Base-by-base conservation (phyloP, 305 asterid species). In the Fraxinus nigra region DNA sequence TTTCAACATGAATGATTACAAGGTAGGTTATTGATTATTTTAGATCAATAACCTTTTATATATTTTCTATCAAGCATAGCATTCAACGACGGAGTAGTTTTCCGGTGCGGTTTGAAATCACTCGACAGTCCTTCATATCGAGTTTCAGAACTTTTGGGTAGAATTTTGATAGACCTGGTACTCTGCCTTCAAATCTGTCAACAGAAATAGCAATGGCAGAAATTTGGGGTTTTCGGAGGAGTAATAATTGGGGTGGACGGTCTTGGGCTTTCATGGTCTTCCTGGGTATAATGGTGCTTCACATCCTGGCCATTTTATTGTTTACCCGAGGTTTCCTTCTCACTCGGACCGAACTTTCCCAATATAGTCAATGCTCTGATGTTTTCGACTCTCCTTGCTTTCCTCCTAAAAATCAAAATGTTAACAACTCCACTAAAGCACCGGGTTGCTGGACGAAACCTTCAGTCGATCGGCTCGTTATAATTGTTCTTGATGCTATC, bases 271-370 rank as follows among this genome's bases (percentile, higher is more conserved):
- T 90, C 72, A 5, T 79, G 30, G 85, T 88, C 65, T 92, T 93
- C 83, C 38, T 89, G n/a, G 91, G 91, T 51, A 87, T 94, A 74
- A 81, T 89, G 90, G 43, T 91, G 72, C 88, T 95, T 82, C 99
- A 94, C 86, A 18, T 85, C 72, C 59, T 87, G 46, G 91, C 94
- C 85, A 92, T 94, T 84, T 82, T 91, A 3, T 75, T 92, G 26
- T 95, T 95, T 79, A 95, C 97, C 5, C 86, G 94, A 85, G 99
- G 99, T 78, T 95, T 95, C 87, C 98, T 95, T 78, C 97, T 95
- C 40, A 95, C 98, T 48, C 97, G 99, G 72, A 88, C 96, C 0
- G 99, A 95, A 85, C 97, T 95, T 61, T 88, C 99, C 7, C 88
- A 87, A 43, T 87, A 88, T 14, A 95, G 98, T 85, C 89, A 89